Base-by-base conservation (phyloP, 2,329 filamentous ascomycete species). In the Trichoderma afroharzianum region DNA sequence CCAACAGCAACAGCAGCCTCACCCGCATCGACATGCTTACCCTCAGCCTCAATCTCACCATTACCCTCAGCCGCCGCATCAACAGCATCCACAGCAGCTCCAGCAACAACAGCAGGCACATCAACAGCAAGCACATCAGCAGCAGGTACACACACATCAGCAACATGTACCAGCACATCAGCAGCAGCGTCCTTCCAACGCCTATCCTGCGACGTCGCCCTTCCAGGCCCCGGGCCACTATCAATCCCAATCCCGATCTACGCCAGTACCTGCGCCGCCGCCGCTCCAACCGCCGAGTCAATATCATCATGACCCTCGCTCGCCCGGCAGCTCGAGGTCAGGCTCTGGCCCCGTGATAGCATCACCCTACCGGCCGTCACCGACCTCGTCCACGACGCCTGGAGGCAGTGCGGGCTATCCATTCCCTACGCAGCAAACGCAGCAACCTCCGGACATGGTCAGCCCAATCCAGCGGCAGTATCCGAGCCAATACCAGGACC, bases 391-490 rank as follows among this genome's bases (percentile, higher is more conserved):
- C 4, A 71, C 76, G 47, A 76, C 74, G 36, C 83, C 85, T 4
- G 76, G 81, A 59, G 83, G 81, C 74, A 79, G 77, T 14, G 77
- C 81, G 59, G 85, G 84, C 30, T 88, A 87, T 74, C 85, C 86
- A 1, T 88, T 88, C 62, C 86, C 82, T 26, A 77, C 81, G 30
- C 83, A 83, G 39, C 78, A 80, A 43, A 77, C 80, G 30, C 83
- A 83, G 39, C 78, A 80, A 43, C 77, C 82, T 32, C 82, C 83
- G 39, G 82, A 83, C 68, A 80, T 84, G 36, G 79, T 81, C 30
- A 88, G 87, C 75, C 87, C 87, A 26, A 81, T 84, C 71, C 85
- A 87, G 78, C 84, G 85, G 58, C 85, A 86, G 72, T 86, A 85
- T 74, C 83, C 85, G 33, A 47, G 33, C 36, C 79, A 79, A 55